A percentile compares a stretch with the other conserved stretches of the same genome.
phyloP scores from a whole-genome alignment of 2,329 filamentous ascomycete species.

The Aureobasidium pullulans region DNA sequence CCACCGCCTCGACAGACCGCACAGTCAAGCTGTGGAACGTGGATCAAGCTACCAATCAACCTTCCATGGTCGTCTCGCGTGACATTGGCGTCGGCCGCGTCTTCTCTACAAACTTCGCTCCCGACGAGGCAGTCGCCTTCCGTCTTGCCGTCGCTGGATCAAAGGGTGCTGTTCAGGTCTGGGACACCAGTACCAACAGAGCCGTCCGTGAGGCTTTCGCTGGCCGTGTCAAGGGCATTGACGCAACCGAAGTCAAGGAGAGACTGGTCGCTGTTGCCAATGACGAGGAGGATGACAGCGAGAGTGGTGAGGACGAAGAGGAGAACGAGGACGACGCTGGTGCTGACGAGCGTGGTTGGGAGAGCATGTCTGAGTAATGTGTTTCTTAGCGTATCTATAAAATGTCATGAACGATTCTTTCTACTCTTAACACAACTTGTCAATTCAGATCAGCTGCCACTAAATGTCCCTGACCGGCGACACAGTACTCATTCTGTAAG shows the following conservation, averaged over 20 bases:
- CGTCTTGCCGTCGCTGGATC: constrained; percentile 88
- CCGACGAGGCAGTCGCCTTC: constrained; percentile 86
- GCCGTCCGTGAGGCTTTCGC: constrained; percentile 81
- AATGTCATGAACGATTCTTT: background rate
- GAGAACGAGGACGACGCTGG: constrained; percentile 45
- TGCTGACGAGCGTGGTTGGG: constrained; percentile 26
- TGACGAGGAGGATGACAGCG: constrained; percentile 57
- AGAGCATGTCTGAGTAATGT: constrained; percentile 29
- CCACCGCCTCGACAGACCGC: constrained; percentile 88
- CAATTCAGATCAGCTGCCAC: too few species aligned
- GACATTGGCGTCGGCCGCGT: constrained; percentile 93
- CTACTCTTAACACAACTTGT: background rate
- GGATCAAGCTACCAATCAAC: constrained; percentile 48
- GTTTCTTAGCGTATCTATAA: background rate
- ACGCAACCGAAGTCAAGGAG: constrained; percentile 56
- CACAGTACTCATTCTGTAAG: too few species aligned
- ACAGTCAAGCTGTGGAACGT: constrained; percentile 97
- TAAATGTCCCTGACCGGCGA: too few species aligned
- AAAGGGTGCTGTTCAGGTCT: constrained; percentile 85
- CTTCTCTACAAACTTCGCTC: constrained; percentile 84
- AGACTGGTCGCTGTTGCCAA: constrained; percentile 63
- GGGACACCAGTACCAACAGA: constrained; percentile 92
- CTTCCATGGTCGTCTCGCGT: constrained; percentile 82
- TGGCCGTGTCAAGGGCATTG: constrained; percentile 45
- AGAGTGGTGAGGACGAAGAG: constrained; percentile 54